Conservation (phyloP, 306 rosid genomes). For the Biancaea sappan region DNA sequence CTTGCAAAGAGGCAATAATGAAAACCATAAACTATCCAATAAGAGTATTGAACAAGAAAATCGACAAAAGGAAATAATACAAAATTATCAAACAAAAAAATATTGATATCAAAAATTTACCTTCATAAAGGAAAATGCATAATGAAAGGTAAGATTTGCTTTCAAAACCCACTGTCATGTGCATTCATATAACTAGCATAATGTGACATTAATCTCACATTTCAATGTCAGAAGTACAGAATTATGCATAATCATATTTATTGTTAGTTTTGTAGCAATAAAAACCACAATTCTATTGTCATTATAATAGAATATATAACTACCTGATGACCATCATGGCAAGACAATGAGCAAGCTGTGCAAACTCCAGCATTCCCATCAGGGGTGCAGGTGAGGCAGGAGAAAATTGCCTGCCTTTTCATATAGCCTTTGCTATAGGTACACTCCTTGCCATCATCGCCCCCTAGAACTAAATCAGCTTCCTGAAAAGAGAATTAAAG, state of each 20-base stretch:
- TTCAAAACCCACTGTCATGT: conserved; percentile 2
- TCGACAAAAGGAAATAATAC: conserved; percentile 15
- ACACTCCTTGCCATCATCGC: conserved; percentile 97
- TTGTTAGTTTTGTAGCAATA: conserved; percentile 4
- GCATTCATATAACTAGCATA: not conserved
- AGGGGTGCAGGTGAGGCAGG: conserved; percentile 94
- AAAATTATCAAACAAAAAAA: not conserved
- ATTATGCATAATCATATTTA: conserved; percentile 8
- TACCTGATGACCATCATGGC: conserved; percentile 99
- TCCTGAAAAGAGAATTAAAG: conserved; percentile 53
- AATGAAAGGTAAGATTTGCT: not conserved
- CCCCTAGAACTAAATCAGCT: conserved; percentile 95
- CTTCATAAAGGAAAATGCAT: not conserved
- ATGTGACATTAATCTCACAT: conserved; percentile 13
- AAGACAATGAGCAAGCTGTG: conserved; percentile 97
- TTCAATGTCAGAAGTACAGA: not conserved
- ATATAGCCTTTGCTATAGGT: conserved; percentile 86
- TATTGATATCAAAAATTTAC: not conserved
- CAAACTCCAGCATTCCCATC: conserved; percentile 99
- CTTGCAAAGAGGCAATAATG: conserved; percentile 46
- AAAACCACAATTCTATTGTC: conserved; percentile 18
- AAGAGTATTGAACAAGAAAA: conserved; percentile 10
- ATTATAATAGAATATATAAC: not conserved
- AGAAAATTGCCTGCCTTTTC: conserved; percentile 98
- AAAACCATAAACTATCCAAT: conserved; percentile 20